Percentiles rank a stretch among this genome's conserved stretches.
phyloP scores from a whole-genome alignment of 2,329 filamentous ascomycete species.

The Paecilomyces niveus region DNA sequence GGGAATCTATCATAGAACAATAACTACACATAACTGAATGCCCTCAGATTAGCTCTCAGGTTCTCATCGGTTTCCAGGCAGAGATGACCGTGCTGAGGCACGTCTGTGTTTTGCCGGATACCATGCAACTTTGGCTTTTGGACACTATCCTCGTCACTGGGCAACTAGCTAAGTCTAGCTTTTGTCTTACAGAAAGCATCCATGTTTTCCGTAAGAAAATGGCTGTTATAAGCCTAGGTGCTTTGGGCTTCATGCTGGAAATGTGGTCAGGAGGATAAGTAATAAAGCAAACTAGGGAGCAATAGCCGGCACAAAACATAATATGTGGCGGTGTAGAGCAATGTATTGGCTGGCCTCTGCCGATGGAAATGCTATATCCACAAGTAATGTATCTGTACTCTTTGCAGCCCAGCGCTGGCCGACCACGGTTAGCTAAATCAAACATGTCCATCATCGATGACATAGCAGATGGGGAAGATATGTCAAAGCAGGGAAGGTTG shows the following conservation, averaged over 20 bases:
- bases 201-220: background rate
- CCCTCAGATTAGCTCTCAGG: conserved; percentile 42
- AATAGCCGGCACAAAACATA: background rate
- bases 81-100: conserved; percentile 6
- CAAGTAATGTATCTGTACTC: background rate
- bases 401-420: background rate
- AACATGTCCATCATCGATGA: background rate
- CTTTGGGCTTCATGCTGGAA: background rate
- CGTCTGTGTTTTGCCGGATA: conserved; percentile 26
- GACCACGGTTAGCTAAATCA: background rate
- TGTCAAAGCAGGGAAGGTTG: no score
- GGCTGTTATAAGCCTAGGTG: background rate
- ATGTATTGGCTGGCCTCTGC: no score
- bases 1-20: background rate
- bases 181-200: background rate
- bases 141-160: conserved; percentile 34
- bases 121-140: conserved; percentile 41
- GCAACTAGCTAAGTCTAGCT: conserved; percentile 7
- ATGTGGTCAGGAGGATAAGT: background rate
- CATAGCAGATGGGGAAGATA: no score
- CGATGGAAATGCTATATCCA: no score
- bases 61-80: conserved; percentile 38
- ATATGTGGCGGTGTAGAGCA: background rate
- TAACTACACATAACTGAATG: conserved; percentile 1
- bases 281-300: background rate